A percentile compares a stretch with the other conserved stretches of the same genome.
These are phyloP conservation scores for Emergomyces orientalis DNA, from an alignment of 2,329 filamentous ascomycete genomes.

Conservation along the genomic window DNA sequence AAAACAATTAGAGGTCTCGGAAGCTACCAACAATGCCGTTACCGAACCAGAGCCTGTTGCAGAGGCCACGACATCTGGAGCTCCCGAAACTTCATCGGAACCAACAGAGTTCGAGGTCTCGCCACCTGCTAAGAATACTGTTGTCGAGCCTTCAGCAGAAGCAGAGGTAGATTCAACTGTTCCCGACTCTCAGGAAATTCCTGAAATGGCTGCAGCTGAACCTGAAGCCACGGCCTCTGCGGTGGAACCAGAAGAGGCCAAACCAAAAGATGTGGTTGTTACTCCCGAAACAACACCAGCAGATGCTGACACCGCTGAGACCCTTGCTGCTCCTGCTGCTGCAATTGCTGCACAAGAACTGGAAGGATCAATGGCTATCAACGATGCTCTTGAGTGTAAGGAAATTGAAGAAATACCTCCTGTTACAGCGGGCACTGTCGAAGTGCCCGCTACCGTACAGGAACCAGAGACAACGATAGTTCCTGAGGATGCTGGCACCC, in stretches of 20 bases:
- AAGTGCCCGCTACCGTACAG: not conserved
- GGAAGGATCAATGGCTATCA: not conserved
- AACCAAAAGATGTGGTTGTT: conserved; percentile 5
- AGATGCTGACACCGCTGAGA: not conserved
- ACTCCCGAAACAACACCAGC: conserved; percentile 6
- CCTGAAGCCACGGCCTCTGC: not conserved
- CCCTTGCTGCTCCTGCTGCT: not conserved
- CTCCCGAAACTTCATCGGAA: not conserved
- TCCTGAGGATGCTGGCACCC: not conserved
- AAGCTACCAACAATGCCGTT: not conserved
- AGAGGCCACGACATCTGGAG: not conserved
- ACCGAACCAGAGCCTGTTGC: not conserved
- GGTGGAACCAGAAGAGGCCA: not conserved
- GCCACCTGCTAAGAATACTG: not conserved
- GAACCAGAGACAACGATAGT: not conserved
- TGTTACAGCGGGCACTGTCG: not conserved
- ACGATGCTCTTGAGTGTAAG: not conserved
- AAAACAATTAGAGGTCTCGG: not conserved
- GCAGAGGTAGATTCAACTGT: not conserved
- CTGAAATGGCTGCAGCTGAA: not conserved
- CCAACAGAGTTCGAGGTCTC: not conserved
- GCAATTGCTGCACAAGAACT: not conserved
- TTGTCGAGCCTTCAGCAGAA: not conserved
- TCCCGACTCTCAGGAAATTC: not conserved
- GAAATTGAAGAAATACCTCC: not conserved